Base-by-base conservation (phyloP, 225 moss, liverwort and hornwort species). In the Bryum argenteum region DNA sequence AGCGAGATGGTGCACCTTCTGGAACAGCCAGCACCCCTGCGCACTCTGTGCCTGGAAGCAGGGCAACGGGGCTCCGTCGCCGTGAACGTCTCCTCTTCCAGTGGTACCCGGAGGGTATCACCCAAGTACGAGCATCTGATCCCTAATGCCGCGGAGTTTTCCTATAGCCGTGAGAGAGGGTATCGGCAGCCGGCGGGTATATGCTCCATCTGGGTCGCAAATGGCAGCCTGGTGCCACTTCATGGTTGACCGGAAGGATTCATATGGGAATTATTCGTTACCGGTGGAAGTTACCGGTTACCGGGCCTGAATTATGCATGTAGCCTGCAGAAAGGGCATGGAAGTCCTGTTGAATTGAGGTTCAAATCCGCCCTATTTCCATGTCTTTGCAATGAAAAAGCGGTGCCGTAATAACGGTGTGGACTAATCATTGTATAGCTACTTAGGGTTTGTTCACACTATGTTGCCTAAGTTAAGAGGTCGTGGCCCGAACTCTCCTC, bases 1-100 rank as follows among this genome's bases (percentile, higher is more conserved):
- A 43, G 51, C 38, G 58, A 23, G 39, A 33, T 41, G 54, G 43
- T 38, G 37, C 48, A 48, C 48, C 70, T 65, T 70, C 52, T 58
- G 58, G 69, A 41, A 57, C 79, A 50, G 50, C 63, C 33, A 33
- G 3, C 33, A 12, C 17, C 63, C 41, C 74, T 43, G 64, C 58
- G 73, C 63, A 20, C 64, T 56, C 73, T 13, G 20, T 58, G 63
- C 62, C 78, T 69, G 68, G 73, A 69, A 57, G 56, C 56, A 40
- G 54, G 53, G 70, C 68, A 12, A 21, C n/a, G 23, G 45, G 33
- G 71, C 0, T 60, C 44, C 13, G 23, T 61, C 10, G 10, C 14
- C 70, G 7, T 14, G 66, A 4, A 9, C 0, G 6, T 3, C n/a
- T 16, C 11, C 67, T 59, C 13, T 48, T 17, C 1, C 71, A 65